Conservation (phyloP, 345 rosid species). For the Eutrema japonicum region DNA sequence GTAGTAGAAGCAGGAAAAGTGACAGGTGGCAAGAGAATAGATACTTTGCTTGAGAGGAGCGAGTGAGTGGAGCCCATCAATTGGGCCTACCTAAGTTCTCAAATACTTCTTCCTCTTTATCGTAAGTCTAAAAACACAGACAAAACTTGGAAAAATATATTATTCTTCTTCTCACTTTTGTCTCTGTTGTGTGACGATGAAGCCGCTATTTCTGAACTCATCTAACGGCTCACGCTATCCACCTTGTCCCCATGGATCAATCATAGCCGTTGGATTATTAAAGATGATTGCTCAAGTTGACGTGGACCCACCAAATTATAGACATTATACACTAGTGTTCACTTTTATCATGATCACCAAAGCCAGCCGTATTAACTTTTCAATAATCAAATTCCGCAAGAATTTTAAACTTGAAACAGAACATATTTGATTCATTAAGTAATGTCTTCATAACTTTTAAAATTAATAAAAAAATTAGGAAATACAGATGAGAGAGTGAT, state of each 20-base stretch:
- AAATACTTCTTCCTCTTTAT: slow-evolving; percentile 54
- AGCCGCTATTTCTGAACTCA: slow-evolving; percentile 63
- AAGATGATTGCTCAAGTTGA: slow-evolving; percentile 51
- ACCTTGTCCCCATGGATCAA: neutral
- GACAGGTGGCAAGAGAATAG: slow-evolving; percentile 56
- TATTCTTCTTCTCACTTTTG: slow-evolving; percentile 41
- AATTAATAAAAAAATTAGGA: neutral
- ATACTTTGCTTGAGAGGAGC: slow-evolving; percentile 87
- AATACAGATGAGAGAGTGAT: slow-evolving; percentile 5
- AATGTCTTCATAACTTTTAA: neutral
- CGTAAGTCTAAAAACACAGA: slow-evolving; percentile 51
- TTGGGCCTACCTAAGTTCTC: slow-evolving; percentile 44
- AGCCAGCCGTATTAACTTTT: slow-evolving; percentile 28
- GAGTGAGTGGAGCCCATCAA: slow-evolving; percentile 58
- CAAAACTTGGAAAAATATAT: slow-evolving; percentile 45
- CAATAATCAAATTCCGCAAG: slow-evolving; percentile 5
- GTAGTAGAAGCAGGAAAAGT: slow-evolving; percentile 10
- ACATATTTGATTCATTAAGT: neutral
- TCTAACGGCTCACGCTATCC: slow-evolving; percentile 43
- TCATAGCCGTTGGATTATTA: slow-evolving; percentile 39
- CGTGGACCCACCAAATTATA: slow-evolving; percentile 53
- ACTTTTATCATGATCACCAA: slow-evolving; percentile 44
- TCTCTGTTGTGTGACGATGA: slow-evolving; percentile 56
- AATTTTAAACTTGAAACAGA: slow-evolving; percentile 2
- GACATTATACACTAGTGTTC: no score